Conservation (phyloP, 176 grass and related monocot species). For the Phoenix dactylifera region DNA sequence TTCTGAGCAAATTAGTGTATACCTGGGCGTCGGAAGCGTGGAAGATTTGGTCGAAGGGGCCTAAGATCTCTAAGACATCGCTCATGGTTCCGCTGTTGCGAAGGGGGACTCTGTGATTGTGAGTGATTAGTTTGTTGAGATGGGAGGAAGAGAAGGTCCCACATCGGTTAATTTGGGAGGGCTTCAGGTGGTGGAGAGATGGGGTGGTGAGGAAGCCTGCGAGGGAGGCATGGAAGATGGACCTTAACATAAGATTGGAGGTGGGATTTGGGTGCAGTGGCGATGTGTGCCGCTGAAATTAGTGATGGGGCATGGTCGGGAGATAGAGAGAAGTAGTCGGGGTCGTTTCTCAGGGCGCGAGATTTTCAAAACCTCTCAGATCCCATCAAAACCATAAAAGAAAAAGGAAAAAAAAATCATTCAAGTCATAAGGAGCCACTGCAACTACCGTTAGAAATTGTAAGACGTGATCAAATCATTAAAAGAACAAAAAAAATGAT, state of each 20-base stretch:
- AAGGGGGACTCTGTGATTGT: not conserved
- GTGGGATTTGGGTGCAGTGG: not conserved
- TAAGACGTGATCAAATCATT: too few relatives aligned
- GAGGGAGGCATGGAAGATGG: conserved; percentile 34
- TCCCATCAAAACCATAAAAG: too few relatives aligned
- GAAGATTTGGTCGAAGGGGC: conserved; percentile 58
- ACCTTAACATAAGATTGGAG: conserved; percentile 59
- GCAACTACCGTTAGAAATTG: too few relatives aligned
- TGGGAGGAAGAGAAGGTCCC: conserved; percentile 22
- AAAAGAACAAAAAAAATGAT: too few relatives aligned
- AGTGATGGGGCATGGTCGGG: too few relatives aligned
- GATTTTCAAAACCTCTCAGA: too few relatives aligned
- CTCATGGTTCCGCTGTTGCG: conserved; percentile 25
- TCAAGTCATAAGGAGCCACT: too few relatives aligned
- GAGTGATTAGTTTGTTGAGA: not conserved
- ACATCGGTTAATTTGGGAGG: conserved; percentile 31
- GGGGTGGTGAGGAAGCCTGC: conserved; percentile 9
- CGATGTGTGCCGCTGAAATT: not conserved
- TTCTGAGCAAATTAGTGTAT: conserved; percentile 63
- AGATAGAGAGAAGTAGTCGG: too few relatives aligned
- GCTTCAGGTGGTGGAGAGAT: conserved; percentile 30
- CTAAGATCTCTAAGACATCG: conserved; percentile 59
- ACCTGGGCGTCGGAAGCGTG: conserved; percentile 42
- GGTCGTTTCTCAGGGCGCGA: too few relatives aligned
- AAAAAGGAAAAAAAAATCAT: too few relatives aligned